Evolutionary conservation across 2,329 filamentous ascomycete genomes (phyloP).

Genomic region (Nemania diffusa): DNA sequence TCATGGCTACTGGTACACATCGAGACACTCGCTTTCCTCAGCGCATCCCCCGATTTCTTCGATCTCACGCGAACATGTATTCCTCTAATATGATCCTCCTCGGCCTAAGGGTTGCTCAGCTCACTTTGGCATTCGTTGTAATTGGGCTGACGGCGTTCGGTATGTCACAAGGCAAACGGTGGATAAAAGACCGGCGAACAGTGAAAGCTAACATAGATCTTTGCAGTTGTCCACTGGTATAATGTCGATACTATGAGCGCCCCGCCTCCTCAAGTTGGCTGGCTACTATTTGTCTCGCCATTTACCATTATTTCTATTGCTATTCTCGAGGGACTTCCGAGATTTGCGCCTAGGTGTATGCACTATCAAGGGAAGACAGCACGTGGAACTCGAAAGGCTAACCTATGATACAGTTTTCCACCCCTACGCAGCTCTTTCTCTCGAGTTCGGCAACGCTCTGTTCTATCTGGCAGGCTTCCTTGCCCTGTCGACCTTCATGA

Average conservation of each 20-base stretch:
- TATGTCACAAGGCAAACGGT: constrained; percentile 48
- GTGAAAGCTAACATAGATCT: constrained; percentile 29
- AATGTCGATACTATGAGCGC: constrained; percentile 63
- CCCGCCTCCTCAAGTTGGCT: constrained; percentile 67
- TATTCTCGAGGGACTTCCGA: constrained; percentile 63
- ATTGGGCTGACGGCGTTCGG: constrained; percentile 62
- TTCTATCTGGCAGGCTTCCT: constrained; percentile 71
- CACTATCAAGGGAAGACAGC: not conserved
- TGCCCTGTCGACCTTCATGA: constrained; percentile 67
- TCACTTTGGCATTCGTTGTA: constrained; percentile 57
- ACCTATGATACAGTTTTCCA: constrained; percentile 53
- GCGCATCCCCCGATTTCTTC: constrained; percentile 40
- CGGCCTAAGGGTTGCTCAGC: constrained; percentile 59
- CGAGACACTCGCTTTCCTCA: constrained; percentile 46
- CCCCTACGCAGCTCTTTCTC: constrained; percentile 59
- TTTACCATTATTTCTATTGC: constrained; percentile 65
- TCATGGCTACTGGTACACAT: constrained; percentile 44
- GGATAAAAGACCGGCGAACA: not conserved
- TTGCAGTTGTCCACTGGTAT: constrained; percentile 69
- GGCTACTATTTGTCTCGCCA: constrained; percentile 65
- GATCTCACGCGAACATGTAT: constrained; percentile 51
- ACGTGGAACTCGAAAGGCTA: not conserved
- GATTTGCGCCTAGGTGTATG: constrained; percentile 56
- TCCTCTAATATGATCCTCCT: constrained; percentile 52
- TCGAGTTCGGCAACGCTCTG: constrained; percentile 64